phyloP scores from a whole-genome alignment of 1,284 basidiomycete genomes.

The Tilletia horrida region DNA sequence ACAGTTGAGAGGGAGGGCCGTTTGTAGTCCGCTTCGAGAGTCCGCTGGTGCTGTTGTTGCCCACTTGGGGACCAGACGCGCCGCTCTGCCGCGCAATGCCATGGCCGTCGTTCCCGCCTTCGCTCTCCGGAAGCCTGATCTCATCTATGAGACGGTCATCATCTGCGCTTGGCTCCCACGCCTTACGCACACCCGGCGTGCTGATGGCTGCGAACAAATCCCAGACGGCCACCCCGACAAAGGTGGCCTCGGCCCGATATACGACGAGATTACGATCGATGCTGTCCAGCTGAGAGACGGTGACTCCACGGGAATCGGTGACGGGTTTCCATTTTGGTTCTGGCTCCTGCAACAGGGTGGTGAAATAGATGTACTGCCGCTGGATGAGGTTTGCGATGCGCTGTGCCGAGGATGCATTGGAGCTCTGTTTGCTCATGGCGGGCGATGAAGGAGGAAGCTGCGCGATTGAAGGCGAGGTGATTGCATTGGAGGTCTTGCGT shows the following conservation, averaged over 20 bases:
- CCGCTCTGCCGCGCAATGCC: neutral
- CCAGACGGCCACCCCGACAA: conserved; percentile 93
- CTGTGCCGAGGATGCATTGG: conserved; percentile 58
- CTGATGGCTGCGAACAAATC: conserved; percentile 86
- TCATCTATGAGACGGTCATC: conserved; percentile 81
- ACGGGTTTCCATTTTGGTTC: conserved; percentile 92
- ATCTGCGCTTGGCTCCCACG: conserved; percentile 89
- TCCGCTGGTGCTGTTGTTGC: conserved; percentile 25
- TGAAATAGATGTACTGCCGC: conserved; percentile 84
- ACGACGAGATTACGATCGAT: conserved; percentile 96
- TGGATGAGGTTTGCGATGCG: conserved; percentile 9
- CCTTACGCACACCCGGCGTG: conserved; percentile 73
- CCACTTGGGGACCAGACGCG: conserved; percentile 71
- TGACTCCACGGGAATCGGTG: conserved; percentile 81
- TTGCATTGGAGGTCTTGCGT: conserved; percentile 7
- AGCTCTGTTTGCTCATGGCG: no score
- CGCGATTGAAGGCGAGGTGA: neutral
- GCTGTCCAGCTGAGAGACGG: conserved; percentile 77
- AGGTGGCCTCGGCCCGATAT: conserved; percentile 92
- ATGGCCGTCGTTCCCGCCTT: neutral
- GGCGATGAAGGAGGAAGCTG: no score
- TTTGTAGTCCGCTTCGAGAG: conserved; percentile 2
- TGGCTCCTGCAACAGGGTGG: conserved; percentile 91
- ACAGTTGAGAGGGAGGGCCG: conserved; percentile 26
- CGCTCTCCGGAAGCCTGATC: conserved; percentile 57